These are phyloP conservation scores for Claviceps pazoutovae DNA, from an alignment of 2,329 filamentous ascomycete genomes.

Conservation along the genomic window DNA sequence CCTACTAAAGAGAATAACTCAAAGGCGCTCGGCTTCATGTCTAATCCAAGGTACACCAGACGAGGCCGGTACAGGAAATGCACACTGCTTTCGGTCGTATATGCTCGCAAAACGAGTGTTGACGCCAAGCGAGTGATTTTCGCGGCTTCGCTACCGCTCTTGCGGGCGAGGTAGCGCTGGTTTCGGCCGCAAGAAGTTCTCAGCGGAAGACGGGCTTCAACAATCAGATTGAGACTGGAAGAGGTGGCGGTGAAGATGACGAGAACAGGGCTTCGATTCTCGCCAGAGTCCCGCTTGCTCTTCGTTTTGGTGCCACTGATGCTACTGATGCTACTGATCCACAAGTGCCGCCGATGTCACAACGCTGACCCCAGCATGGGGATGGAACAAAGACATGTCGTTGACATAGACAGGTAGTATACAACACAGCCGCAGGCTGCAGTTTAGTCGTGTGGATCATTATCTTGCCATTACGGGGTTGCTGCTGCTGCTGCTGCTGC, in stretches of 20 bases:
- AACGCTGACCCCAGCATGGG: too few species aligned
- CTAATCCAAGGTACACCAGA: constrained; percentile 39
- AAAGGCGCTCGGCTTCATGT: constrained; percentile 75
- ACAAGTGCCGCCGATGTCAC: too few species aligned
- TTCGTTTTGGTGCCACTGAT: too few species aligned
- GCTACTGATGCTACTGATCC: too few species aligned
- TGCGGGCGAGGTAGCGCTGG: constrained; percentile 61
- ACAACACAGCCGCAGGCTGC: too few species aligned
- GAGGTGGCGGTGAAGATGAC: too few species aligned
- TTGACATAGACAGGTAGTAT: too few species aligned
- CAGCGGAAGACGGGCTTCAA: constrained; percentile 81
- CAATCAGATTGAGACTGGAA: constrained; percentile 66
- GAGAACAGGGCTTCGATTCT: too few species aligned
- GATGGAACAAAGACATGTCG: too few species aligned
- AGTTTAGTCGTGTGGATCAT: too few species aligned
- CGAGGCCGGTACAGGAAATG: constrained; percentile 8
- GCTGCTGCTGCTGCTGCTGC: constrained; percentile 28
- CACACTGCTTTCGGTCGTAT: constrained; percentile 47
- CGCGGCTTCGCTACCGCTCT: constrained; percentile 57
- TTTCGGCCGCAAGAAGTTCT: constrained; percentile 75
- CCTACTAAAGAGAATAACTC: constrained; percentile 90
- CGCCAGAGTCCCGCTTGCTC: too few species aligned
- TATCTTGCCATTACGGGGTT: constrained; percentile 7
- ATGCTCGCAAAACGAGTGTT: constrained; percentile 69
- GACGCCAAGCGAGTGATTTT: constrained; percentile 62